Conservation (phyloP, 192 early-diverging fungal genomes). For the Umbelopsis vinacea region DNA sequence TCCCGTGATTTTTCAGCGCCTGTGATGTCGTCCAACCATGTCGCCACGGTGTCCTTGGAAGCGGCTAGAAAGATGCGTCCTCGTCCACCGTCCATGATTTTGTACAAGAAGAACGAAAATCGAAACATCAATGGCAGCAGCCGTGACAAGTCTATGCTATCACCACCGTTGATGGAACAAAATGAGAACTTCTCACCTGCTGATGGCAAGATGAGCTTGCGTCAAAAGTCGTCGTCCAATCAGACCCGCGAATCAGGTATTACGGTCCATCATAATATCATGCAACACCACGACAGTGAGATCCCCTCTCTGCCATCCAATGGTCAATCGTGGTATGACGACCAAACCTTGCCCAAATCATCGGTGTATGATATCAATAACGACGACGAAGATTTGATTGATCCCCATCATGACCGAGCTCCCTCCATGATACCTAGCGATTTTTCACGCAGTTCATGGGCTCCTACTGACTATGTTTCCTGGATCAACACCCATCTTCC, state of each 20-base stretch:
- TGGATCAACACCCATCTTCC: slow-evolving; percentile 55
- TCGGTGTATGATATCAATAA: slow-evolving; percentile 6
- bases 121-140: neutral
- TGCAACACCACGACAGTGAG: neutral
- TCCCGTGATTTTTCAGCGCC: slow-evolving; percentile 55
- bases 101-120: slow-evolving; percentile 34
- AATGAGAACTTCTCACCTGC: slow-evolving; percentile 23
- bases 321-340: neutral
- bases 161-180: slow-evolving; percentile 28
- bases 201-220: slow-evolving; percentile 33
- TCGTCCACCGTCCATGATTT: slow-evolving; percentile 54
- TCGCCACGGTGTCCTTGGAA: slow-evolving; percentile 58
- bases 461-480: slow-evolving; percentile 45
- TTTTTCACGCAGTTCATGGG: slow-evolving; percentile 23
- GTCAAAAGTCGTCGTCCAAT: slow-evolving; percentile 27
- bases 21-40: slow-evolving; percentile 63
- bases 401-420: slow-evolving; percentile 29
- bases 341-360: neutral
- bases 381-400: slow-evolving; percentile 33
- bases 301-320: neutral
- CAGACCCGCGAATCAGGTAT: slow-evolving; percentile 29
- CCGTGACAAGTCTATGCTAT: slow-evolving; percentile 20
- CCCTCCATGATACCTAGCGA: neutral
- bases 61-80: slow-evolving; percentile 60
- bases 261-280: slow-evolving; percentile 17